A percentile compares a stretch with the other conserved stretches of the same genome.
Conservation (phyloP, 164 flowering plant species). For the Paratinospora sagittata region DNA sequence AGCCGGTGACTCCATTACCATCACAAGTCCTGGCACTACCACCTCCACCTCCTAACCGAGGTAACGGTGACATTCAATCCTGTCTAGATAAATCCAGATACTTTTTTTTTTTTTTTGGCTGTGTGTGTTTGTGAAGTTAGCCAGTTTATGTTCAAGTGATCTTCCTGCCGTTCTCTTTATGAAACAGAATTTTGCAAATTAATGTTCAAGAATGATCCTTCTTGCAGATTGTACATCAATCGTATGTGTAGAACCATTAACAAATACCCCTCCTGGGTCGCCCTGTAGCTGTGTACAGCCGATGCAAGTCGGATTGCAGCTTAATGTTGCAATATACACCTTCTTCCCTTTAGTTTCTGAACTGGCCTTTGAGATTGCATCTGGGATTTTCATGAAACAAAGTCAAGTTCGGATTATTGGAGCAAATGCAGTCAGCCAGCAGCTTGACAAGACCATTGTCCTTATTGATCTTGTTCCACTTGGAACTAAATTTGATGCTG, state of each 20-base stretch:
- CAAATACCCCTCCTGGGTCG: conserved; percentile 74
- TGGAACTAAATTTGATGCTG: conserved; percentile 49
- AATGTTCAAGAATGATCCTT: not conserved
- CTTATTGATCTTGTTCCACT: conserved; percentile 66
- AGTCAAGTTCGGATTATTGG: conserved; percentile 74
- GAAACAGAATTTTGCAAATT: not conserved
- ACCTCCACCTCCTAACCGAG: conserved; percentile 78
- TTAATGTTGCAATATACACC: conserved; percentile 58
- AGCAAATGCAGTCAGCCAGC: conserved; percentile 64
- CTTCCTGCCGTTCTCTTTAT: not conserved
- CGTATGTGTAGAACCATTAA: conserved; percentile 55
- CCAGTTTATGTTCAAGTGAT: not conserved
- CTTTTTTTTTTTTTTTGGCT: too few relatives aligned
- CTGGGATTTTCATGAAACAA: conserved; percentile 62
- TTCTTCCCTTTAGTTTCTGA: conserved; percentile 81
- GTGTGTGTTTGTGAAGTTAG: not conserved
- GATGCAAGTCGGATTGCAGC: conserved; percentile 64
- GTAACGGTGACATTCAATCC: conserved; percentile 19
- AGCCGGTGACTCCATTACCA: conserved; percentile 25
- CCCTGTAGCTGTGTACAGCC: conserved; percentile 77
- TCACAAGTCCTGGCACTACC: conserved; percentile 45
- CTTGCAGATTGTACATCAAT: conserved; percentile 57
- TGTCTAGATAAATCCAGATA: not conserved
- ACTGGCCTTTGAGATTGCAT: conserved; percentile 60
- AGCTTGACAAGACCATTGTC: conserved; percentile 47